Conservation (phyloP, 2,329 filamentous ascomycete genomes). For the Xylariaceae sp. region DNA sequence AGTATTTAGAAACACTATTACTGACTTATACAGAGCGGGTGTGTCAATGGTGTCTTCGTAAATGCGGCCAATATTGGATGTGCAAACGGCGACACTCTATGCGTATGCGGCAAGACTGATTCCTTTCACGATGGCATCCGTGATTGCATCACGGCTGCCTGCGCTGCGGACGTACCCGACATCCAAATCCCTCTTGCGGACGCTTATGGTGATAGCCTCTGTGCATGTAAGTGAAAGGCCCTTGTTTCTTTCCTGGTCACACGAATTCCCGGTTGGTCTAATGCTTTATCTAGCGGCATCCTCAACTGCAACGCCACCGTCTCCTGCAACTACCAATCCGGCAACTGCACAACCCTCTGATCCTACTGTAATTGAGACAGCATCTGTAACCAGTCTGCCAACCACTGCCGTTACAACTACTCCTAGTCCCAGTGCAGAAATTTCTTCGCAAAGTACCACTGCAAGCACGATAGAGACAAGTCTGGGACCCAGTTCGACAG, state of each 20-base stretch:
- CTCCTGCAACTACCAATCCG: slow-evolving; percentile 7
- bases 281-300: slow-evolving; percentile 25
- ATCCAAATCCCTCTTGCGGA: slow-evolving; percentile 39
- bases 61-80: slow-evolving; percentile 35
- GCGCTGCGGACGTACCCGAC: slow-evolving; percentile 34
- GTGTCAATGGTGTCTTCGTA: slow-evolving; percentile 36
- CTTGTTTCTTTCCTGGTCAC: not conserved
- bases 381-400: slow-evolving; percentile 16
- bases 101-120: slow-evolving; percentile 47
- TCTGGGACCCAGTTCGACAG: not conserved
- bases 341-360: slow-evolving; percentile 1
- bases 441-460: slow-evolving; percentile 12
- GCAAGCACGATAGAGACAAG: not conserved
- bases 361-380: slow-evolving; percentile 21
- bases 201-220: slow-evolving; percentile 36
- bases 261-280: not conserved
- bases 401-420: slow-evolving; percentile 14
- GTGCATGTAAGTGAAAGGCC: slow-evolving; percentile 37
- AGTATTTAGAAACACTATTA: not conserved
- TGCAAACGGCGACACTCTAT: slow-evolving; percentile 39
- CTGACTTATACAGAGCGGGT: slow-evolving; percentile 35
- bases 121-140: slow-evolving; percentile 44
- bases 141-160: slow-evolving; percentile 47
- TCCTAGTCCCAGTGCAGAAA: slow-evolving; percentile 2
- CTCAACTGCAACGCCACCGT: slow-evolving; percentile 10